Evolutionary conservation across 805 yeast species (phyloP), one percentile per base, ranked within the genome.

Genomic region (Candida odintsovae): DNA sequence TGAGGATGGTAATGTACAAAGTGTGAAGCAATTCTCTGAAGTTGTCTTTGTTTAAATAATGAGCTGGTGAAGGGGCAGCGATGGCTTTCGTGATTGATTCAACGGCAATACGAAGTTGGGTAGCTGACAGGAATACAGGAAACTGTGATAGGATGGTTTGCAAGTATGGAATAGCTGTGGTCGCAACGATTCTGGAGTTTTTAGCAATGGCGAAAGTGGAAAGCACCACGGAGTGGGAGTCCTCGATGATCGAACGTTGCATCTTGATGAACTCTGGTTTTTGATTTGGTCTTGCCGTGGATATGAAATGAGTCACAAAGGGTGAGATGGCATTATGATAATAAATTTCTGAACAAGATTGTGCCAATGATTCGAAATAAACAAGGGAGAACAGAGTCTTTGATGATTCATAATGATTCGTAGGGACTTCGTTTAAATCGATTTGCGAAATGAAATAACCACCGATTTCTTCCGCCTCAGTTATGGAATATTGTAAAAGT

Each of bases 191-290:
- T 16, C 39, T 51, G 2, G 66, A 48, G 42, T 53, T 56, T 20
- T 37, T 47, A 15, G 56, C 58, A 9, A 44, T 47, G 35, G 58
- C 46, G 26, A 53, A 57, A 18, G 68, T 65, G 5, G 71, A 61
- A 23, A 78, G 57, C 57, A 73, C 65, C 1, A 82, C 83, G 0
- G 89, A 80, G 58, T 85, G 92, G 1, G 81, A 70, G 0, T 83
- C 77, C 57, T 85, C 92, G 11, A 81, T 62, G 6, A 79, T 53
- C 2, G 66, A 60, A 23, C 63, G 56, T 41, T 54, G 58, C 4
- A 40, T 41, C 20, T 50, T 25, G 15, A 43, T 41, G 12, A 38
- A 35, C 9, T 49, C 46, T 28, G 47, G 39, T 41, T 43, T 20
- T 46, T 47, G 44, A 6, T 46, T 47, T 22, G 45, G 44, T 29